Evolutionary conservation across 352 stramenopile genomes (phyloP).

Genomic region (Globisporangium heterothallicum): DNA sequence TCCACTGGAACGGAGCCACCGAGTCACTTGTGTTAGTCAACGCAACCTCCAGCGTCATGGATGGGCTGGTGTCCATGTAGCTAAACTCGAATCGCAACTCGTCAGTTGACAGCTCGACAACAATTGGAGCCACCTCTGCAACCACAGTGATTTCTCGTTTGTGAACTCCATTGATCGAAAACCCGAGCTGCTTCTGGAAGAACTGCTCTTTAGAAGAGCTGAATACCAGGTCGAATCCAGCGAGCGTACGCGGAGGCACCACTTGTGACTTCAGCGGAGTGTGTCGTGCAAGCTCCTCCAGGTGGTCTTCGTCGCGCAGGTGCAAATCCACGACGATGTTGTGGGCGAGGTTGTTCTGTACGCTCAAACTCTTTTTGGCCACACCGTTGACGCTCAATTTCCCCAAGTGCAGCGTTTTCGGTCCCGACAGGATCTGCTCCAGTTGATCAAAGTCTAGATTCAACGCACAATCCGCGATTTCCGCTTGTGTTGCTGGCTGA

Average conservation of each 20-base stretch:
- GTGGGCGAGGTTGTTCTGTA: conserved; percentile 86
- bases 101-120: conserved; percentile 53
- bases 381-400: conserved; percentile 84
- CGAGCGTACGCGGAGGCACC: conserved; percentile 64
- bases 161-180: conserved; percentile 84
- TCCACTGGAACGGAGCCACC: conserved; percentile 82
- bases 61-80: conserved; percentile 36
- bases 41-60: conserved; percentile 52
- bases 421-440: conserved; percentile 48
- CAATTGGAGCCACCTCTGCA: conserved; percentile 88
- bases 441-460: conserved; percentile 77
- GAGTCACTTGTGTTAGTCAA: conserved; percentile 91
- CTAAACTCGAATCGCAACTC: conserved; percentile 81
- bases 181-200: conserved; percentile 80
- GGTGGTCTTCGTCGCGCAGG: conserved; percentile 26
- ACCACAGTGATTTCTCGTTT: conserved; percentile 77
- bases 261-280: conserved; percentile 75
- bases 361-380: conserved; percentile 70
- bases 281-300: conserved; percentile 56
- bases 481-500: conserved; percentile 81
- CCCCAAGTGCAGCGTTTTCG: conserved; percentile 90
- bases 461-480: conserved; percentile 79
- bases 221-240: conserved; percentile 90
- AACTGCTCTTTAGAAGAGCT: conserved; percentile 68
- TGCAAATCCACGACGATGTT: conserved; percentile 75